A percentile compares a stretch with the other conserved stretches of the same genome.
Conservation (phyloP, 169 alveolate genomes). For the Eimeria praecox region DNA sequence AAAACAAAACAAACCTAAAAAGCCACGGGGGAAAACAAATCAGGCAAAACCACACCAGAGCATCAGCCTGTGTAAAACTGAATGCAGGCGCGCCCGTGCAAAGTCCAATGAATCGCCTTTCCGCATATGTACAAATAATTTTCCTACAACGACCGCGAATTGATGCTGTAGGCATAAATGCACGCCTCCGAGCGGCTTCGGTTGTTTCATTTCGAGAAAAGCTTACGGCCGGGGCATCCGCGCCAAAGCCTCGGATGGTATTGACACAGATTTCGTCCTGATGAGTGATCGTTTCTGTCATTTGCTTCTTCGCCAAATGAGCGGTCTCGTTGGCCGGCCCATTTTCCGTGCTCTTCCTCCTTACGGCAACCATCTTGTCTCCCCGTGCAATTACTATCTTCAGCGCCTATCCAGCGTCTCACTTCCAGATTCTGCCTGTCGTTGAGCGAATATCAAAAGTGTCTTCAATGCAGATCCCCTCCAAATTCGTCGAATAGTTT, state of each 20-base stretch:
- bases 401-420: no score
- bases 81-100: not conserved
- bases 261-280: slow-evolving; percentile 80
- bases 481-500: slow-evolving; percentile 44
- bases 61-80: no score
- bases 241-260: slow-evolving; percentile 83
- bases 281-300: slow-evolving; percentile 32
- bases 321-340: slow-evolving; percentile 49
- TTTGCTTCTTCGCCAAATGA: slow-evolving; percentile 35
- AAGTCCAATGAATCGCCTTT: not conserved
- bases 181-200: not conserved
- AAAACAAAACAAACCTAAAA: not conserved
- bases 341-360: slow-evolving; percentile 60
- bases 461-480: not conserved
- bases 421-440: not conserved
- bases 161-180: not conserved
- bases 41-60: no score
- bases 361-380: slow-evolving; percentile 50
- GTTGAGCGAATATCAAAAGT: not conserved
- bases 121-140: not conserved
- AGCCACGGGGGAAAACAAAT: not conserved
- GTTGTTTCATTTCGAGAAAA: not conserved
- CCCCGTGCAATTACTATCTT: not conserved
- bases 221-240: slow-evolving; percentile 81
- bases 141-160: not conserved